Conservation (phyloP, 257 asterid genomes). For the Scutellaria barbata region DNA sequence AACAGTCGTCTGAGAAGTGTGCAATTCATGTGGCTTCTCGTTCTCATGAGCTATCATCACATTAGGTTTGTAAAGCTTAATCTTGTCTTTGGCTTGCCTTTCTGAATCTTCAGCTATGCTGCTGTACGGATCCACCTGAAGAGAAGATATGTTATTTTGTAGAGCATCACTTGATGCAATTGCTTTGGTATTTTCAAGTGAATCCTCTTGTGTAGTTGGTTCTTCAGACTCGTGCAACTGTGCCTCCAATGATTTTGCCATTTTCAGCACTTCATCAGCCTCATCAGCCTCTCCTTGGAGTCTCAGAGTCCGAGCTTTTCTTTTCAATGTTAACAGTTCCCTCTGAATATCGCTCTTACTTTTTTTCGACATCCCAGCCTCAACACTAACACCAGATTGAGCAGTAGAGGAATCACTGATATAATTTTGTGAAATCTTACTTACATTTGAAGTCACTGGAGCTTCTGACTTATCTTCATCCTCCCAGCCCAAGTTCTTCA, state of each 20-base stretch:
- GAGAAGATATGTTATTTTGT: slow-evolving; percentile 33
- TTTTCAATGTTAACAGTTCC: slow-evolving; percentile 73
- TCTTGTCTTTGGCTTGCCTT: slow-evolving; percentile 35
- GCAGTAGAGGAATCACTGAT: slow-evolving; percentile 32
- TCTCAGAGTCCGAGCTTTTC: slow-evolving; percentile 82
- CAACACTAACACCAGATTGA: slow-evolving; percentile 36
- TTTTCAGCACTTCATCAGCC: slow-evolving; percentile 81
- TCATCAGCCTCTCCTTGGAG: slow-evolving; percentile 78
- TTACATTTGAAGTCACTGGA: slow-evolving; percentile 39
- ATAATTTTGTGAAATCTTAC: slow-evolving; percentile 33
- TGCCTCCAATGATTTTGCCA: slow-evolving; percentile 60
- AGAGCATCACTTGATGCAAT: slow-evolving; percentile 25
- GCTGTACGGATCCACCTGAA: slow-evolving; percentile 36
- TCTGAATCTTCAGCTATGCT: slow-evolving; percentile 35
- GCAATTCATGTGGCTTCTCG: slow-evolving; percentile 43
- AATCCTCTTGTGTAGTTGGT: slow-evolving; percentile 40
- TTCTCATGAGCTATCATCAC: slow-evolving; percentile 31
- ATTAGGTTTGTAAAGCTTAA: slow-evolving; percentile 42
- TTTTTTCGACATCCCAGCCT: slow-evolving; percentile 46
- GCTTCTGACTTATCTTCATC: slow-evolving; percentile 56
- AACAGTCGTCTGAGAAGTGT: slow-evolving; percentile 37
- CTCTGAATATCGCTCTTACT: slow-evolving; percentile 83
- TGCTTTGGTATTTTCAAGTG: slow-evolving; percentile 38
- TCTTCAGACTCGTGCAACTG: slow-evolving; percentile 69
- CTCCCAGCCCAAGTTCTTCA: slow-evolving; percentile 89